Conservation (phyloP, 2,329 filamentous ascomycete genomes). For the Botrytis fragariae region DNA sequence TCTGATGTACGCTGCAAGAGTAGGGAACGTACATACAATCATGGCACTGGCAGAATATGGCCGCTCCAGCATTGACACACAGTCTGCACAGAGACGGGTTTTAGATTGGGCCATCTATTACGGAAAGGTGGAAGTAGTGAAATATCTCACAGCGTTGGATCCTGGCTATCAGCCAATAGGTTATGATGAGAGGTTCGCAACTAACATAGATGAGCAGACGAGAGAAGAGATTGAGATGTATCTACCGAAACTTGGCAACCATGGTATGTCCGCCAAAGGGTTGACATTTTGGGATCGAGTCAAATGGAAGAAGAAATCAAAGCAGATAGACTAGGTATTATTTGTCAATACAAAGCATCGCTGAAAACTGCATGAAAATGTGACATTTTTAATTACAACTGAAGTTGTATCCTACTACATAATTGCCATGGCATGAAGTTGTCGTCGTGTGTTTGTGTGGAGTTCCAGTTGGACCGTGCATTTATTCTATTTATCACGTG, state of each 20-base stretch:
- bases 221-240: slow-evolving; percentile 12
- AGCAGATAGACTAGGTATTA: not conserved
- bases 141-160: slow-evolving; percentile 8
- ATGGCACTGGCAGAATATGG: slow-evolving; percentile 15
- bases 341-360: too few species aligned
- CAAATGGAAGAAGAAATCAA: slow-evolving; percentile 4
- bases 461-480: not conserved
- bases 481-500: not conserved
- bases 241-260: slow-evolving; percentile 1
- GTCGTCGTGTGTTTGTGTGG: not conserved
- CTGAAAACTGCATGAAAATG: not conserved
- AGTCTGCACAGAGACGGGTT: slow-evolving; percentile 11
- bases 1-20: slow-evolving; percentile 18
- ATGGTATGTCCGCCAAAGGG: not conserved
- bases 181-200: slow-evolving; percentile 3
- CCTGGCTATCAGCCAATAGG: slow-evolving; percentile 9
- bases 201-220: not conserved
- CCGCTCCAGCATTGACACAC: not conserved
- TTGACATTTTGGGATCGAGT: slow-evolving; percentile 13
- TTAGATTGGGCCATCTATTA: slow-evolving; percentile 18
- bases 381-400: too few species aligned
- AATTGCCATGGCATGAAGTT: not conserved
- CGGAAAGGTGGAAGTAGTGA: slow-evolving; percentile 15
- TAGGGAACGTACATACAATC: slow-evolving; percentile 10
- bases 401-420: too few species aligned